Percentiles rank a stretch among this genome's conserved stretches.
Conservation (phyloP, 768 basidiomycete genomes). For the Podaxis carcinomalis region DNA sequence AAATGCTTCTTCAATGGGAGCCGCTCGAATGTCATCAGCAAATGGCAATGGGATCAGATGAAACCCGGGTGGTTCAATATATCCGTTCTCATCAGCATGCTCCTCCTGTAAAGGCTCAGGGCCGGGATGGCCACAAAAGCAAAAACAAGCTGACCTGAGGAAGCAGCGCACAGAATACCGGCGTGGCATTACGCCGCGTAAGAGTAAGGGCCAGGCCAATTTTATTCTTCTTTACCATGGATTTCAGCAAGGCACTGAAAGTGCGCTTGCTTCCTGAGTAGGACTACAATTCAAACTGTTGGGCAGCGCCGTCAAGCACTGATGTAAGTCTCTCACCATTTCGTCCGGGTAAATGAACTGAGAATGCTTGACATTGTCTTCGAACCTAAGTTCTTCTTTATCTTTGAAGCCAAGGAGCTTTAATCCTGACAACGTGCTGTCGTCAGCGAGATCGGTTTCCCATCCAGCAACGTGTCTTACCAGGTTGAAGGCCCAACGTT, state of each 20-base stretch:
- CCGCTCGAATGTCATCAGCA: conserved; percentile 87
- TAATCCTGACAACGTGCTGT: conserved; percentile 46
- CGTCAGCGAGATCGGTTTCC: neutral
- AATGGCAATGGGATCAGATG: conserved; percentile 93
- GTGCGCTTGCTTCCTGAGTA: conserved; percentile 92
- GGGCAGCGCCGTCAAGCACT: neutral
- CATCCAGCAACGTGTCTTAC: conserved; percentile 32
- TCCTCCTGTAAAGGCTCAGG: conserved; percentile 50
- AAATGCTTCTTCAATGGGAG: conserved; percentile 61
- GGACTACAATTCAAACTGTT: conserved; percentile 33
- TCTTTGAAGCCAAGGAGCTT: conserved; percentile 93
- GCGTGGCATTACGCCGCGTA: conserved; percentile 66
- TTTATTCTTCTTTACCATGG: conserved; percentile 76
- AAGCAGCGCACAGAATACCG: conserved; percentile 78
- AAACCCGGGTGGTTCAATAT: conserved; percentile 84
- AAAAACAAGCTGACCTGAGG: conserved; percentile 60
- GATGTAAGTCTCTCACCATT: conserved; percentile 41
- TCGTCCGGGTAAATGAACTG: conserved; percentile 93
- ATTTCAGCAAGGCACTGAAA: conserved; percentile 81
- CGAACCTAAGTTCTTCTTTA: conserved; percentile 61
- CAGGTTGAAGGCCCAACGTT: conserved; percentile 73
- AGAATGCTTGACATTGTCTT: conserved; percentile 91
- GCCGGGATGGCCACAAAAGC: neutral
- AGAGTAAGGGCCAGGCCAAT: conserved; percentile 76
- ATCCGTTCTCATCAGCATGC: conserved; percentile 62